phyloP scores from a whole-genome alignment of 768 basidiomycete genomes.

The Leucosporidium creatinivorum region DNA sequence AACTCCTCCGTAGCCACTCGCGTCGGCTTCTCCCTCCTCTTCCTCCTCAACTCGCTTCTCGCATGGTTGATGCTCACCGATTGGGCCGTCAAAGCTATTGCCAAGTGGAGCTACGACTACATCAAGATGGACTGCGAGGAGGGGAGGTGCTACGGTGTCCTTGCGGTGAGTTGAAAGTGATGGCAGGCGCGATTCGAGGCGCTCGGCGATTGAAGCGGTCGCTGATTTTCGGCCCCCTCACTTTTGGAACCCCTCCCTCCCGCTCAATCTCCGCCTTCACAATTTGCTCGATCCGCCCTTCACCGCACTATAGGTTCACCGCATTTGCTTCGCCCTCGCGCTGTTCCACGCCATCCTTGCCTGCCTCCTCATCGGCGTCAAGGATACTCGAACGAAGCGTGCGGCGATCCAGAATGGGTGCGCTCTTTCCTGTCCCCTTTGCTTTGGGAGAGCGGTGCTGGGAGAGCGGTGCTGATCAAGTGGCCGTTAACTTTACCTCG shows the following conservation, averaged over 20 bases:
- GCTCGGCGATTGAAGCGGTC: neutral
- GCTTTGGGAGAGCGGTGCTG: no score
- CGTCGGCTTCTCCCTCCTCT: slow-evolving; percentile 63
- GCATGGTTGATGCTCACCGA: slow-evolving; percentile 96
- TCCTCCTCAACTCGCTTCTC: slow-evolving; percentile 86
- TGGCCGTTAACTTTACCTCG: neutral
- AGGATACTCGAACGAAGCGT: slow-evolving; percentile 82
- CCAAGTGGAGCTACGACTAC: slow-evolving; percentile 91
- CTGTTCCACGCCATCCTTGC: slow-evolving; percentile 81
- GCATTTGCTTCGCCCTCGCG: slow-evolving; percentile 89
- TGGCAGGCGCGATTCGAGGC: neutral
- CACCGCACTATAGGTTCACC: slow-evolving; percentile 53
- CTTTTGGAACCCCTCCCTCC: no score
- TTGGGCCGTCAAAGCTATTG: slow-evolving; percentile 72
- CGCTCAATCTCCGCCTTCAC: neutral
- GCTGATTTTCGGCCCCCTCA: no score
- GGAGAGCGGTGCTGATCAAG: neutral
- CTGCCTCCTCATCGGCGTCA: slow-evolving; percentile 70
- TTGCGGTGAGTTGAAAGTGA: slow-evolving; percentile 59
- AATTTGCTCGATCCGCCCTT: no score
- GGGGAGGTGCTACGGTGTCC: slow-evolving; percentile 90
- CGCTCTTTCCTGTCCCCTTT: slow-evolving; percentile 29
- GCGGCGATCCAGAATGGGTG: slow-evolving; percentile 96
- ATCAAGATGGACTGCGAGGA: slow-evolving; percentile 94
- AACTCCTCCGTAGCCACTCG: slow-evolving; percentile 81